phyloP scores from a whole-genome alignment of 352 stramenopile species.

The Sclerospora graminicola region DNA sequence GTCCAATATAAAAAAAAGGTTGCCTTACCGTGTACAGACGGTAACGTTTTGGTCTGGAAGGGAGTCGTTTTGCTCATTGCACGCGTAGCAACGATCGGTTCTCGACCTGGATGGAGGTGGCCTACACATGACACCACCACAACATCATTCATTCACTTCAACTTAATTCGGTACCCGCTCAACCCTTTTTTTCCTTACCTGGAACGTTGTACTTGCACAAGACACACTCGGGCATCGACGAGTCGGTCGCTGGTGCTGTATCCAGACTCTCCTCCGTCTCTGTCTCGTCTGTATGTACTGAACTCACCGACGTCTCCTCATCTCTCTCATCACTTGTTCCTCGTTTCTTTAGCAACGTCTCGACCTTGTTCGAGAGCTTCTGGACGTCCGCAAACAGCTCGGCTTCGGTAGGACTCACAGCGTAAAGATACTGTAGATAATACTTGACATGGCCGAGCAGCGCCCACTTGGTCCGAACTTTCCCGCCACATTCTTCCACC shows the following conservation, averaged over 20 bases:
- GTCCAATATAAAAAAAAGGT: not conserved
- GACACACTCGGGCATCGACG: conserved; percentile 31
- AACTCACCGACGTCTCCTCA: conserved; percentile 5
- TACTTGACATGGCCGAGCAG: conserved; percentile 57
- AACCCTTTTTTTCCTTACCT: conserved; percentile 15
- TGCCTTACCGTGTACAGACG: conserved; percentile 13
- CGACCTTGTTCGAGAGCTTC: conserved; percentile 30
- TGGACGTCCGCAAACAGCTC: conserved; percentile 49
- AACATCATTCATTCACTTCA: no score
- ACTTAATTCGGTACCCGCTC: not conserved
- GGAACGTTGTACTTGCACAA: conserved; percentile 76
- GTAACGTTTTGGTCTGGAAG: conserved; percentile 18
- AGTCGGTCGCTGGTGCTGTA: conserved; percentile 6
- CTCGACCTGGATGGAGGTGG: conserved; percentile 55
- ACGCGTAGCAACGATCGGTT: conserved; percentile 10
- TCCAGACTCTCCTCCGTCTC: conserved; percentile 12
- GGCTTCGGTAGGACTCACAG: conserved; percentile 60
- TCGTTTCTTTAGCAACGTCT: conserved; percentile 25
- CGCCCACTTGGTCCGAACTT: conserved; percentile 36
- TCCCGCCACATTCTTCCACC: conserved; percentile 32
- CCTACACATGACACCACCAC: conserved; percentile 18
- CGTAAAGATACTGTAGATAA: conserved; percentile 63
- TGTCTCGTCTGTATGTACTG: conserved; percentile 12
- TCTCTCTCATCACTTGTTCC: conserved; percentile 1
- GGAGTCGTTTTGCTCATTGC: conserved; percentile 8